Evolutionary conservation across 805 yeast genomes (phyloP).

Genomic region (Wickerhamiella sorbophila): DNA sequence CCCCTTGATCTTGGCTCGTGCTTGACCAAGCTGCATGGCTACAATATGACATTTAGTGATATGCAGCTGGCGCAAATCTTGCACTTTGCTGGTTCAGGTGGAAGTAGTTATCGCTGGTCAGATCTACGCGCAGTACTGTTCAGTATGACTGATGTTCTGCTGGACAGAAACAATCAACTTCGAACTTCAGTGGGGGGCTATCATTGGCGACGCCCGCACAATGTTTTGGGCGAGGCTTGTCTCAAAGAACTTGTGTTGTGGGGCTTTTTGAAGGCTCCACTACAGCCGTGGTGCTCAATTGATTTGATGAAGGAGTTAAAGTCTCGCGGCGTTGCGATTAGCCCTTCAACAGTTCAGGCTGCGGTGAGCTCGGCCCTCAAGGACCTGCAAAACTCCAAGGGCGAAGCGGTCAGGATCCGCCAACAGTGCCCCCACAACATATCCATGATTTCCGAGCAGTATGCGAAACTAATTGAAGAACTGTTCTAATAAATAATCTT

Average conservation of each 20-base stretch:
- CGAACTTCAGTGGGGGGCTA: not conserved
- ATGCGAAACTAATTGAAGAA: not conserved
- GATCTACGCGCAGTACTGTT: not conserved
- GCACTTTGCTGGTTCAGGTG: not conserved
- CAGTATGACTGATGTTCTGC: not conserved
- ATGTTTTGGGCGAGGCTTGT: not conserved
- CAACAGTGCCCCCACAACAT: not conserved
- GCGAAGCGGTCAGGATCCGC: not conserved
- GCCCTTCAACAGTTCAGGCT: not conserved
- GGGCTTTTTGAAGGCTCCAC: not conserved
- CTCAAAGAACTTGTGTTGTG: not conserved
- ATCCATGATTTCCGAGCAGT: not conserved
- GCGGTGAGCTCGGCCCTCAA: not conserved
- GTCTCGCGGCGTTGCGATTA: not conserved
- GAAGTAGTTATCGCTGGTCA: not conserved
- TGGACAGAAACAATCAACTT: not conserved
- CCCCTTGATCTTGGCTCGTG: not conserved
- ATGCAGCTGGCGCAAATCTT: not conserved
- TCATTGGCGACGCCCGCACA: not conserved
- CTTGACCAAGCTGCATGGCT: not conserved
- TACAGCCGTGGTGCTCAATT: not conserved
- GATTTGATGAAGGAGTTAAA: not conserved
- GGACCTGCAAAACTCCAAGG: not conserved
- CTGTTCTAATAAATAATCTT: not conserved
- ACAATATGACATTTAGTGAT: not conserved